These are phyloP conservation scores for Papiliotrema nemorosa DNA, from an alignment of 1,284 basidiomycete species.

Conservation along the genomic window DNA sequence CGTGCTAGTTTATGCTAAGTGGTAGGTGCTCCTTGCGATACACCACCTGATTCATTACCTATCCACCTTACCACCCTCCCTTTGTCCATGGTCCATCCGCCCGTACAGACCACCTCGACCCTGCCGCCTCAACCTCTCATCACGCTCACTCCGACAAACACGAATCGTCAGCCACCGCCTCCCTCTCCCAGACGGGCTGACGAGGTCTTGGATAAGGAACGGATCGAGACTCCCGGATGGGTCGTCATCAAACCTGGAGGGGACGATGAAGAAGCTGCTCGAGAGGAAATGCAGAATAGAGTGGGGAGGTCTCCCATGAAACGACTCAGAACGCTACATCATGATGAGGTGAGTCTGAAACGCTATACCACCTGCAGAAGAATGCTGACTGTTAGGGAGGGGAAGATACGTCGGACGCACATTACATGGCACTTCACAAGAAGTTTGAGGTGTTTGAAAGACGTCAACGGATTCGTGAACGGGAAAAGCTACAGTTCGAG, in stretches of 20 bases:
- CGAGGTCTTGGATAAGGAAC: conserved; percentile 4
- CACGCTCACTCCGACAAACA: conserved; percentile 18
- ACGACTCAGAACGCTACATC: conserved; percentile 36
- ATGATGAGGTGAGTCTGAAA: conserved; percentile 61
- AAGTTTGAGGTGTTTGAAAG: conserved; percentile 85
- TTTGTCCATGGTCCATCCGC: conserved; percentile 21
- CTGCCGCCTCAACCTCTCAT: conserved; percentile 10
- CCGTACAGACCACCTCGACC: conserved; percentile 3
- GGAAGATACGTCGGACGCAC: conserved; percentile 74
- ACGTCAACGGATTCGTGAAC: conserved; percentile 75
- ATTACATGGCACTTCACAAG: conserved; percentile 78
- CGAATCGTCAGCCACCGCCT: neutral
- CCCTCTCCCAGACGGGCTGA: neutral
- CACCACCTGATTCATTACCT: conserved; percentile 62
- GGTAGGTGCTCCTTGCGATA: conserved; percentile 65
- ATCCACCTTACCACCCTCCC: conserved; percentile 64
- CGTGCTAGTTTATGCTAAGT: conserved; percentile 7
- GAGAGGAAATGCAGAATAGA: conserved; percentile 26
- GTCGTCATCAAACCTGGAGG: conserved; percentile 32
- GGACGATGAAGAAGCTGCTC: conserved; percentile 43
- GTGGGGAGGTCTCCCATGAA: conserved; percentile 22
- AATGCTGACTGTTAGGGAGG: conserved; percentile 50
- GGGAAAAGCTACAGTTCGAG: conserved; percentile 83
- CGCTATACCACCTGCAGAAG: conserved; percentile 3
- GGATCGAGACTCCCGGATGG: conserved; percentile 44